Evolutionary conservation across 225 moss, liverwort and hornwort genomes (phyloP), one percentile per base, ranked within the genome.

Genomic region (Neckera pumila): DNA sequence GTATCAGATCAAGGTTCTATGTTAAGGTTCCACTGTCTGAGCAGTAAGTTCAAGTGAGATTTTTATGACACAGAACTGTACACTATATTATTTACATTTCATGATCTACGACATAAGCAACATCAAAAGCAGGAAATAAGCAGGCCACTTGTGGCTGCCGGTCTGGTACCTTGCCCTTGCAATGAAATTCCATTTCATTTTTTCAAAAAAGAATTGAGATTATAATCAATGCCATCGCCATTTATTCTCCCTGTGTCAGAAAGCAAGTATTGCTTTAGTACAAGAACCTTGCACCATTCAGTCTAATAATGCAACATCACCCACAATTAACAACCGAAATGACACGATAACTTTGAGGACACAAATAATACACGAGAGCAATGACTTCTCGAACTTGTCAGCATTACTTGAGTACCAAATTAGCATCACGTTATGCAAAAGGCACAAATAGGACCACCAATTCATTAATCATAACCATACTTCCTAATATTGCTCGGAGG

Each of bases 201-300:
- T 8, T 47, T 47, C 10, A 8, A 47, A 47, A 47, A 47, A 47
- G 91, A 92, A 90, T 97, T 98, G 58, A 95, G 95, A 81, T 96
- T 93, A 66, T 91, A 96, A 89, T 95, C 97, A 85, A 95, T 95
- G 33, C 93, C 94, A 93, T 93, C 72, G 70, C 93, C 85, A 38
- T 47, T 90, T 95, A 86, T 90, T 95, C 25, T 65, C 96, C 96
- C 91, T 95, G 93, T 62, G 90, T 31, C 26, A 80, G 26, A 86
- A 20, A 87, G 86, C 79, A 61, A 90, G 34, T 12, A 70, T 40
- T 53, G 80, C 45, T 66, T 80, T 42, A 62, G 89, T 73, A 54
- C 86, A 59, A 82, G 85, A 40, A 73, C n/a, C 88, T 74, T 43
- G 45, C 33, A 45, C 22, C 21, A 45, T 62, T 45, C 45, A 45